phyloP scores from a whole-genome alignment of 192 early-diverging fungal species.

The Helicostylum pulchrum region DNA sequence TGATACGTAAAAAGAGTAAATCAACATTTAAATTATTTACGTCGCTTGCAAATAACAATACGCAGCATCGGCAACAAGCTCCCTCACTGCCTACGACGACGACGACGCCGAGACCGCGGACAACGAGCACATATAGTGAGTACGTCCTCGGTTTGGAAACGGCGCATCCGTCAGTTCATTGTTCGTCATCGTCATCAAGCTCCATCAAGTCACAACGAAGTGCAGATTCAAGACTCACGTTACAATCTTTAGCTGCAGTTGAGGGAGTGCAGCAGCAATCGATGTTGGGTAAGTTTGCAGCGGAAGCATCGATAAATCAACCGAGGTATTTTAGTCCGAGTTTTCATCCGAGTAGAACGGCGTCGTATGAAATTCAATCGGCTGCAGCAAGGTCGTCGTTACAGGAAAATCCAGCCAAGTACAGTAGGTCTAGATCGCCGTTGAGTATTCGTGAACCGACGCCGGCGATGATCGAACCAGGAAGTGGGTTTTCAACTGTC shows the following conservation, averaged over 20 bases:
- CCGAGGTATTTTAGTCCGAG: conserved; percentile 12
- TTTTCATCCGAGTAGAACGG: conserved; percentile 16
- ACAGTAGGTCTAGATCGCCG: neutral
- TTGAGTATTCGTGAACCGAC: neutral
- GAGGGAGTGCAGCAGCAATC: no score
- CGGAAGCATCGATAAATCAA: neutral
- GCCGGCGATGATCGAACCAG: conserved; percentile 1
- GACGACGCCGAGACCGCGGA: conserved; percentile 1
- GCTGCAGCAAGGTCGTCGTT: no score
- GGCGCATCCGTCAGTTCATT: neutral
- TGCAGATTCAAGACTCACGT: conserved; percentile 2
- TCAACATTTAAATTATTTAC: conserved; percentile 4
- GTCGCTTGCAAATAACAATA: conserved; percentile 5
- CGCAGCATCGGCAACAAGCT: neutral
- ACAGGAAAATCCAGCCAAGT: no score
- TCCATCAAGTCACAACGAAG: conserved; percentile 7
- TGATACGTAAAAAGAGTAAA: conserved; percentile 12
- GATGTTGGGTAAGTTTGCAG: neutral
- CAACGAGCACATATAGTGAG: neutral
- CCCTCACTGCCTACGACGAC: no score
- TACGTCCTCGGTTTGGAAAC: neutral
- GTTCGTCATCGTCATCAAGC: conserved; percentile 4
- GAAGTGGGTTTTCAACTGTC: neutral
- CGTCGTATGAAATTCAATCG: conserved; percentile 8
- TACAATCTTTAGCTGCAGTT: conserved; percentile 7